Conservation (phyloP, 306 rosid genomes). For the Ziziphus jujuba region DNA sequence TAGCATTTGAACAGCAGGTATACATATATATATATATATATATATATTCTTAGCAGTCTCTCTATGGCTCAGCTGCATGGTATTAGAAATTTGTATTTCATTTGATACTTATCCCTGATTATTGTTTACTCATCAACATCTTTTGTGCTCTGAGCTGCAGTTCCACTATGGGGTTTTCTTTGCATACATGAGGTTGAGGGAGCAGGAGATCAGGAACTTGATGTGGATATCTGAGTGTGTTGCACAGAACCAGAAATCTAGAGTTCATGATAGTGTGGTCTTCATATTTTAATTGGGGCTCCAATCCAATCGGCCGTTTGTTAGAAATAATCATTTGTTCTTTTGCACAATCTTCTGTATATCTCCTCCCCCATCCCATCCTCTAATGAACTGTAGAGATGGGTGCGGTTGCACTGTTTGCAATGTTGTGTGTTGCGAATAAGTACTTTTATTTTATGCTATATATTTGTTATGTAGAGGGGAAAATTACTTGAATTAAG, state of each 20-base stretch:
- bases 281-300: slow-evolving; percentile 69
- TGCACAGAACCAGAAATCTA: slow-evolving; percentile 96
- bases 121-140: background rate
- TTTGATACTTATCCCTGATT: background rate
- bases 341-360: slow-evolving; percentile 43
- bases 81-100: too few relatives aligned
- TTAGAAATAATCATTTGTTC: slow-evolving; percentile 20
- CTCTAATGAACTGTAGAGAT: slow-evolving; percentile 24
- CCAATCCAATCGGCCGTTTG: background rate
- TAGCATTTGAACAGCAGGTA: slow-evolving; percentile 98
- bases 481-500: slow-evolving; percentile 12
- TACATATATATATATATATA: too few relatives aligned
- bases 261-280: slow-evolving; percentile 97
- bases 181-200: slow-evolving; percentile 97
- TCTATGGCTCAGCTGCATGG: too few relatives aligned
- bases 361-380: slow-evolving; percentile 31
- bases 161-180: slow-evolving; percentile 95
- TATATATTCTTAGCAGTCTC: too few relatives aligned
- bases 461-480: slow-evolving; percentile 1
- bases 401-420: slow-evolving; percentile 28
- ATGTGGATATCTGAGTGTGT: slow-evolving; percentile 99
- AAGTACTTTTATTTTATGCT: slow-evolving; percentile 12
- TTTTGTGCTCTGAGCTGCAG: slow-evolving; percentile 49
- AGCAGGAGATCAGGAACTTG: slow-evolving; percentile 92
- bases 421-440: slow-evolving; percentile 35